Base-by-base conservation (phyloP, 2,329 filamentous ascomycete genomes). In the Daldinia sp. region DNA sequence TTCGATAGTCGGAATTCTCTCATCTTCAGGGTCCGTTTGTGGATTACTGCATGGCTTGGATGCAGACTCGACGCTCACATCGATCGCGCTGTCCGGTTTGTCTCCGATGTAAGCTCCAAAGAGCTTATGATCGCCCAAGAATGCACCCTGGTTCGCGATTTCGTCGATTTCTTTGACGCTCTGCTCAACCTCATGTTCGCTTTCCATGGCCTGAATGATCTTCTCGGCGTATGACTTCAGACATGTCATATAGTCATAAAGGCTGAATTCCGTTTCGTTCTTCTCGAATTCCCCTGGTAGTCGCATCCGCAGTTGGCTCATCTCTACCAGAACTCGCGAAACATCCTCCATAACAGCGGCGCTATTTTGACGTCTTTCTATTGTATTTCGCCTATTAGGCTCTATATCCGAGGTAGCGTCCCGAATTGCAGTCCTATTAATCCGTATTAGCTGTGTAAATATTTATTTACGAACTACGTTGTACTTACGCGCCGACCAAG, bases 171-270 rank as follows among this genome's bases (percentile, higher is more conserved):
- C 60, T 50, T 56, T 42, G 23, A 63, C 33, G 37, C 41, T 65
- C 37, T 58, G 67, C 33, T 70, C 67, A 15, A 44, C 41, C 23
- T 72, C 70, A 26, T 74, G 69, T 46, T 73, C 72, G 37, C 42
- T 64, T 57, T 76, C 74, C 61, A 68, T 72, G 5, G 4, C 53
- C 7, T 61, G 65, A 6, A 78, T 70, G n/a, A 78, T 66, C 5
- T 73, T 71, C 50, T 77, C 71, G 41, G 80, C 80, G 80, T 93
- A 92, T 71, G 90, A 87, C 6, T 90, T 90, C 5, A 94, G 86
- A 0, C 90, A 88, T 75, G 92, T 90, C 67, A 90, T 85, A 68
- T 92, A 89, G 23, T 87, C 90, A 65, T 90, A 89, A n/a, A 89
- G 87, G 3, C 86, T 88, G 1, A 89, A 88, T 68, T 92, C 88